phyloP scores from a whole-genome alignment of 2,329 filamentous ascomycete genomes.

The Monilinia fructigena region DNA sequence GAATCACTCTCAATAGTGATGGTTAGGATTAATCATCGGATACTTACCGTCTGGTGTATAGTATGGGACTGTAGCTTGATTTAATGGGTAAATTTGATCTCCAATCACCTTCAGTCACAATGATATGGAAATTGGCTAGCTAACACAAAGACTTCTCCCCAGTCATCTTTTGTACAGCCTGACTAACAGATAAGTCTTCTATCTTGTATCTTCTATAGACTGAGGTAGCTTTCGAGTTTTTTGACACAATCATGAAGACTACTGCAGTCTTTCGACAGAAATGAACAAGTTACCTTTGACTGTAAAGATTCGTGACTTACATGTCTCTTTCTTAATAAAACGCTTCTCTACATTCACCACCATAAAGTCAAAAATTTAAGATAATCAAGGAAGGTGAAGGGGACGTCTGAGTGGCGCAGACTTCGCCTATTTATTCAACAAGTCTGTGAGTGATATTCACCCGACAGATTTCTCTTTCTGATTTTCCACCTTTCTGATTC shows the following conservation, averaged over 20 bases:
- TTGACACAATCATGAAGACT: neutral
- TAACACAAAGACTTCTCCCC: neutral
- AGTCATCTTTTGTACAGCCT: neutral
- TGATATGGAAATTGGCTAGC: too few species aligned
- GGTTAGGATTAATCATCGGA: neutral
- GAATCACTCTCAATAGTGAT: neutral
- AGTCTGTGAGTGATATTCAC: neutral
- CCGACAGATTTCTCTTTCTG: neutral
- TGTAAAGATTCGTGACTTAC: neutral
- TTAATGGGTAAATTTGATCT: neutral
- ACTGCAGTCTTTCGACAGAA: too few species aligned
- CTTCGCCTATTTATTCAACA: neutral
- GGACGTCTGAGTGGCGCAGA: neutral
- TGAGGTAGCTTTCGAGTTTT: neutral
- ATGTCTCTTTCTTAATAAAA: neutral
- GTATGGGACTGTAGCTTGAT: too few species aligned
- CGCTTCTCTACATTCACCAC: neutral
- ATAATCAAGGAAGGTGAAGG: conserved; percentile 1
- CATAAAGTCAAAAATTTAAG: neutral
- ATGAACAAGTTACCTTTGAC: neutral
- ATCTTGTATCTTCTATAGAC: neutral
- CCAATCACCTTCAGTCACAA: neutral
- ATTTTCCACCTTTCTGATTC: neutral
- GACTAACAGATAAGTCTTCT: neutral
- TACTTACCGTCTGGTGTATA: neutral